Percentiles rank a stretch among this genome's conserved stretches.
These are phyloP conservation scores for Wallacemonas sp. DNA, from an alignment of 208 protist genomes.

Conservation along the genomic window DNA sequence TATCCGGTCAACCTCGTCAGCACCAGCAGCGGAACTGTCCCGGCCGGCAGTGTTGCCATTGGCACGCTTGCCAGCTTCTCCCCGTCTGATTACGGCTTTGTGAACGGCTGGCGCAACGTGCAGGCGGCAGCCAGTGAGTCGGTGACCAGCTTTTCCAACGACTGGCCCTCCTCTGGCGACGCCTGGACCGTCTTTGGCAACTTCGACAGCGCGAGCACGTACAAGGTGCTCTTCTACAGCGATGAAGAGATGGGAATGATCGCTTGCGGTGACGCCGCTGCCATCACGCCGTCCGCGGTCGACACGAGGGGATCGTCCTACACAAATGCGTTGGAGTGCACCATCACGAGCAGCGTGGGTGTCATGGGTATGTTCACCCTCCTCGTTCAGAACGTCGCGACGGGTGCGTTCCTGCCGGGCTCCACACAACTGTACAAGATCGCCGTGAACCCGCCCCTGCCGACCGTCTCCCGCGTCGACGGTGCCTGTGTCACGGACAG, in stretches of 20 bases:
- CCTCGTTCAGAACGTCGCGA: constrained; percentile 24
- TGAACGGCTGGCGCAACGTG: constrained; percentile 5
- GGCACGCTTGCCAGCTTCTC: neutral
- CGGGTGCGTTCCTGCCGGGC: constrained; percentile 26
- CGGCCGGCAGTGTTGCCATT: constrained; percentile 18
- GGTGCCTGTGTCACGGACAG: constrained; percentile 35
- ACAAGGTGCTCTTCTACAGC: constrained; percentile 45
- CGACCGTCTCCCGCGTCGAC: constrained; percentile 19
- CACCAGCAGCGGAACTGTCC: neutral
- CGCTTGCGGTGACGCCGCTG: constrained; percentile 4
- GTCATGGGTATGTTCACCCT: constrained; percentile 42
- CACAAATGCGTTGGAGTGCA: constrained; percentile 31
- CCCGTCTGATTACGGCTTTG: neutral
- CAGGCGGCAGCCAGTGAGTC: neutral
- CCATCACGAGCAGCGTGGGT: constrained; percentile 19
- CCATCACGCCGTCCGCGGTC: neutral
- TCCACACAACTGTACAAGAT: constrained; percentile 23
- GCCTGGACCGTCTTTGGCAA: constrained; percentile 29
- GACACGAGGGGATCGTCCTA: neutral
- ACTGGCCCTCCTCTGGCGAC: constrained; percentile 29
- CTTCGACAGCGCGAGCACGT: constrained; percentile 23
- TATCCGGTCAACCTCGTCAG: constrained; percentile 23
- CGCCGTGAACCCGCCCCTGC: constrained; percentile 35
- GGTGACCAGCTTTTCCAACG: constrained; percentile 25
- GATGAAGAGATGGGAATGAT: constrained; percentile 10